Evolutionary conservation across 2,329 filamentous ascomycete species (phyloP), one percentile per base, ranked within the genome.

Genomic region (Clarireedia monteithiana): DNA sequence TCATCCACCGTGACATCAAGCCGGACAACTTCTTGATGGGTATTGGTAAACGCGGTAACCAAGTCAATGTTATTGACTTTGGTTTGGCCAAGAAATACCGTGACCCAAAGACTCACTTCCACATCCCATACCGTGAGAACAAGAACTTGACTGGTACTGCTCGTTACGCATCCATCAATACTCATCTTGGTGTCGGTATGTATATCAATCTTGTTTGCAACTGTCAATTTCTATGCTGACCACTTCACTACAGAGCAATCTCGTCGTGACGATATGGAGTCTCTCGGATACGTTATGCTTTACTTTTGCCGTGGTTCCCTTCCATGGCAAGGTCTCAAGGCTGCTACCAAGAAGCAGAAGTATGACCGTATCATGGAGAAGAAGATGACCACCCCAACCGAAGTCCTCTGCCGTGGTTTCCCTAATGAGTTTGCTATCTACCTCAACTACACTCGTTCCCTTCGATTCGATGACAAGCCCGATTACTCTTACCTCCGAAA

Each of bases 331-430:
- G 84, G 84, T 7, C 75, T 88, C 61, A 88, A 88, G 75, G 84
- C 84, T 70, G 84, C 83, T 30, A 87, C 84, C 48, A 87, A 87
- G 73, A 86, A 99, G 83, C 94, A 99, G 72, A 99, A 99, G 77
- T 99, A 99, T 71, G 94, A 99, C 76, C 97, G 97, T 81, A 99
- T 99, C 73, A 92, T 94, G 47, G 92, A 99, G 79, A 97, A 99
- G 86, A 99, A 99, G 79, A 94, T 97, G 77, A 96, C 92, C 0
- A 97, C 94, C 23, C 83, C 84, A 5, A 95, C 97, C 76, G 96
- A 96, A 76, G 94, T 99, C 67, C 83, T 99, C 15, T 97, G 92
- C 71, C 91, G 96, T 66, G 88, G 90, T 51, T 97, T 95, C 74
- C 92, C 94, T 62, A 89, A 96, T 71, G 91, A 99, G 74, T 95